Percentiles rank a stretch among this genome's conserved stretches.
Conservation (phyloP, 192 early-diverging fungal genomes). For the Tieghemiomyces parasiticus region DNA sequence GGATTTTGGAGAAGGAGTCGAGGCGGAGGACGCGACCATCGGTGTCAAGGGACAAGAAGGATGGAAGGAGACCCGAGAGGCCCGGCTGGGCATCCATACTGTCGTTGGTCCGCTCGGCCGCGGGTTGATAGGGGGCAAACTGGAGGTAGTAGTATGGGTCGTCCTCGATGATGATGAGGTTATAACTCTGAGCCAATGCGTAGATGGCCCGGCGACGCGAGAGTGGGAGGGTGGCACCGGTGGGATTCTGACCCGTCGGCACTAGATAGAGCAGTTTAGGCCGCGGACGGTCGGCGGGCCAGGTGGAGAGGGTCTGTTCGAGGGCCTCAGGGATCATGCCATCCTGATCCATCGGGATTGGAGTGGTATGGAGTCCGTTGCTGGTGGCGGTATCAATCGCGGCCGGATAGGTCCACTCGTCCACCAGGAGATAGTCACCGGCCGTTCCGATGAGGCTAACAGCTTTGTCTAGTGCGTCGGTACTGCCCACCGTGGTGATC, state of each 20-base stretch:
- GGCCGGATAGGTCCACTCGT: constrained; percentile 48
- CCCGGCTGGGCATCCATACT: constrained; percentile 15
- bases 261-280: constrained; percentile 55
- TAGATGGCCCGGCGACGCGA: constrained; percentile 69
- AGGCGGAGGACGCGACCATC: constrained; percentile 83
- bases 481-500: constrained; percentile 40
- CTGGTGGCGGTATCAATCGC: constrained; percentile 33
- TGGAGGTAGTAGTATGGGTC: constrained; percentile 94
- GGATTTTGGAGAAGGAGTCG: constrained; percentile 84
- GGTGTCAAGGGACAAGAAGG: constrained; percentile 77
- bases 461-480: constrained; percentile 39
- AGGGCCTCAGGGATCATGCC: constrained; percentile 48
- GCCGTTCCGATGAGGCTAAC: constrained; percentile 34
- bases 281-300: constrained; percentile 24
- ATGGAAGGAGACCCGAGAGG: constrained; percentile 30
- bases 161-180: constrained; percentile 83
- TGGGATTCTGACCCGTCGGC: constrained; percentile 81
- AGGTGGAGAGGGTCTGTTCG: constrained; percentile 25
- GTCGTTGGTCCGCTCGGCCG: background rate
- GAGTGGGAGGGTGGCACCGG: constrained; percentile 64
- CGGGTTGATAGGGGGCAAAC: constrained; percentile 24
- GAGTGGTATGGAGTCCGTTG: constrained; percentile 27
- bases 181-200: constrained; percentile 49
- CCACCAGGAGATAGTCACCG: constrained; percentile 45
- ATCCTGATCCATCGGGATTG: constrained; percentile 37